Evolutionary conservation across 1,139 yeast species (phyloP).

Genomic region (Candida sanyaensis): DNA sequence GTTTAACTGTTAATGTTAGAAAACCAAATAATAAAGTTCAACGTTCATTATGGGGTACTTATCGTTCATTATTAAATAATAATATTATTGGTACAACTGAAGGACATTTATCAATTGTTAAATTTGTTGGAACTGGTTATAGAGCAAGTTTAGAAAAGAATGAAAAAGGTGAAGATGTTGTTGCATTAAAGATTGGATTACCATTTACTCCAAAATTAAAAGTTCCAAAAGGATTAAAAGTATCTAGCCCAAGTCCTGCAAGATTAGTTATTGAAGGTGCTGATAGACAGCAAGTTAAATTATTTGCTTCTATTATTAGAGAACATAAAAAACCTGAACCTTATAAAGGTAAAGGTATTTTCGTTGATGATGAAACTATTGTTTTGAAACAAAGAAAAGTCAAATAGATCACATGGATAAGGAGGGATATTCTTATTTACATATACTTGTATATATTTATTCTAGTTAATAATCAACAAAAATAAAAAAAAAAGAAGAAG

Average conservation of each 20-base stretch:
- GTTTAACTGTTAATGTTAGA: conserved; percentile 55
- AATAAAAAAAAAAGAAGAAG: neutral
- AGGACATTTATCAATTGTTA: conserved; percentile 85
- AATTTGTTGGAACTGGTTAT: conserved; percentile 96
- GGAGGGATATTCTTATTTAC: no score
- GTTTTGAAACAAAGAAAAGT: conserved; percentile 89
- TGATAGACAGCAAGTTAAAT: conserved; percentile 83
- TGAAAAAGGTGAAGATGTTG: conserved; percentile 55
- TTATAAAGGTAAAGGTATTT: conserved; percentile 97
- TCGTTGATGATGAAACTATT: conserved; percentile 87
- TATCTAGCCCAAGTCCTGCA: conserved; percentile 83
- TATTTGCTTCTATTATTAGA: conserved; percentile 88
- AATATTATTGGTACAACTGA: conserved; percentile 86
- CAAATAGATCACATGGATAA: conserved; percentile 47
- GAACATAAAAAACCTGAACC: conserved; percentile 95
- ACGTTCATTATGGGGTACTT: conserved; percentile 94
- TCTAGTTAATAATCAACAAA: neutral
- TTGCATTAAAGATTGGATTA: conserved; percentile 76
- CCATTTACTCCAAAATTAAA: conserved; percentile 70
- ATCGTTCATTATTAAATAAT: conserved; percentile 76
- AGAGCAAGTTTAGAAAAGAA: conserved; percentile 72
- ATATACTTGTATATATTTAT: neutral
- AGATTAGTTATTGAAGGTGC: conserved; percentile 83
- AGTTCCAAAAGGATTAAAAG: conserved; percentile 77
- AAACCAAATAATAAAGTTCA: conserved; percentile 66